Percentiles rank a stretch among this genome's conserved stretches.
Evolutionary conservation across 2,329 filamentous ascomycete genomes (phyloP).

Genomic region (Xylaria sp.): DNA sequence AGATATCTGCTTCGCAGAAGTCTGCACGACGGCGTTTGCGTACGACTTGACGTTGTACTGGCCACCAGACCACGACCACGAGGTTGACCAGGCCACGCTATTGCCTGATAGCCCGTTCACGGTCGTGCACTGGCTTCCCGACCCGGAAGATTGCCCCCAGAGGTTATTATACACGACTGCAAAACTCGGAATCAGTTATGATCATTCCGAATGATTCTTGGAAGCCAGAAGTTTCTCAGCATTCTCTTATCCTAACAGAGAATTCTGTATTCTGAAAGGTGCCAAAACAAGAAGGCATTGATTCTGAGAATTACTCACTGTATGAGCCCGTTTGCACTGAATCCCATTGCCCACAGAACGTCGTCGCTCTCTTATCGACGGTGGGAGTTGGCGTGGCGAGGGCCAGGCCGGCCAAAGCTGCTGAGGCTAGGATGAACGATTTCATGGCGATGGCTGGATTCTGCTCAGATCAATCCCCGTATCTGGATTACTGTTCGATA

Average conservation of each 20-base stretch:
- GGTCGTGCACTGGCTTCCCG: conserved; percentile 57
- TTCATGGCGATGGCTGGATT: conserved; percentile 31
- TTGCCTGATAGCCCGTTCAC: conserved; percentile 51
- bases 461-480: background rate
- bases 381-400: conserved; percentile 37
- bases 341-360: conserved; percentile 42
- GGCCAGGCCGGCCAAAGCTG: conserved; percentile 27
- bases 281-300: no score
- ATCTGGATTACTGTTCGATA: background rate
- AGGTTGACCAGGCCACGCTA: conserved; percentile 56
- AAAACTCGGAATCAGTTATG: no score
- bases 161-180: conserved; percentile 61
- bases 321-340: conserved; percentile 53
- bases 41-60: conserved; percentile 57
- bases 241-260: no score
- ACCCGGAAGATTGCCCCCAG: conserved; percentile 56
- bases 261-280: no score
- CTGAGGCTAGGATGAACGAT: conserved; percentile 28
- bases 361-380: conserved; percentile 38
- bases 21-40: conserved; percentile 55
- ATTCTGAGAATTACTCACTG: conserved; percentile 39
- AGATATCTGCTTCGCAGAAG: conserved; percentile 49
- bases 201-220: no score
- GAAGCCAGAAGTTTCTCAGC: no score
- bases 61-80: conserved; percentile 57